Conservation (phyloP, 2,329 filamentous ascomycete species). For the Apiospora koreana region DNA sequence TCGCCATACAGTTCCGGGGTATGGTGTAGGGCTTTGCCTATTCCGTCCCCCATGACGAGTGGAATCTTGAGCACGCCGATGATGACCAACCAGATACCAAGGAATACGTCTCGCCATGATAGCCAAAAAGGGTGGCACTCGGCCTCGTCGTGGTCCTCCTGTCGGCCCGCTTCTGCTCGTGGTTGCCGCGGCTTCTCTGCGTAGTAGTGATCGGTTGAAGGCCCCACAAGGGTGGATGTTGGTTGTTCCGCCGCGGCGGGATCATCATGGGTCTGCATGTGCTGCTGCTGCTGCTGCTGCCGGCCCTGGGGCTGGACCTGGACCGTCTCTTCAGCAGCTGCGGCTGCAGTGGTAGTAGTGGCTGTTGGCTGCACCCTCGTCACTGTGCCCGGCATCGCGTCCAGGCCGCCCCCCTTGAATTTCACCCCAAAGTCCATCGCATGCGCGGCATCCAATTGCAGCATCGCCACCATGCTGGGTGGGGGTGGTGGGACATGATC, state of each 20-base stretch:
- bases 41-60: neutral
- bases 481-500: neutral
- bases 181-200: neutral
- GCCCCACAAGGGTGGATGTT: neutral
- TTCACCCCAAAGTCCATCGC: neutral
- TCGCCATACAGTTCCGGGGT: neutral
- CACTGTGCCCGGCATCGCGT: neutral
- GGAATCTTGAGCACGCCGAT: neutral
- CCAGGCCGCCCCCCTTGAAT: neutral
- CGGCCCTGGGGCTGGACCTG: neutral
- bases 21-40: neutral
- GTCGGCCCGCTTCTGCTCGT: neutral
- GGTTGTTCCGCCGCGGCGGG: neutral
- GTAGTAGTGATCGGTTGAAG: neutral
- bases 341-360: neutral
- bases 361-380: neutral
- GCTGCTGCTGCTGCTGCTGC: neutral
- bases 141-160: neutral
- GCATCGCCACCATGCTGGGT: neutral
- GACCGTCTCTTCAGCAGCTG: neutral
- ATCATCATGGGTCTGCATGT: neutral
- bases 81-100: neutral
- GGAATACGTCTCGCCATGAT: neutral
- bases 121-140: neutral
- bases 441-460: neutral